These are phyloP conservation scores for Lactifluus subvellereus DNA, from an alignment of 768 basidiomycete genomes.

Conservation along the genomic window DNA sequence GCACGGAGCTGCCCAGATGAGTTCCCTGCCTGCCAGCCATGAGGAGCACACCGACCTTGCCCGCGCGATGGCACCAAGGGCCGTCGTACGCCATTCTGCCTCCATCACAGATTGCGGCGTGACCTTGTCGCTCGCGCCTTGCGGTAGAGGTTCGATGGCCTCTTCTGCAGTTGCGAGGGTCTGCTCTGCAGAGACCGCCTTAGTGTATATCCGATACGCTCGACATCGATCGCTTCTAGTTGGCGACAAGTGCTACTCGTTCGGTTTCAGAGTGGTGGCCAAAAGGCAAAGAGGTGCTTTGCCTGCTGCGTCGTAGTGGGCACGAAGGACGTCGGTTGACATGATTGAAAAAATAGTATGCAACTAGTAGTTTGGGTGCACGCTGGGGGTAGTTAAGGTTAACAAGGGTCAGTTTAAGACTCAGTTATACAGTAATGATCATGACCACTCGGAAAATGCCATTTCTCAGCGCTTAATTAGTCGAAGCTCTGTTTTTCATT, in stretches of 20 bases:
- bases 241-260: slow-evolving; percentile 55
- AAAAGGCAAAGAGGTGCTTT: slow-evolving; percentile 91
- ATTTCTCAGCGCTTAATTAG: too few relatives aligned
- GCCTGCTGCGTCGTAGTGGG: slow-evolving; percentile 69
- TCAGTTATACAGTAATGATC: too few relatives aligned
- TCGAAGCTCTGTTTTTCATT: too few relatives aligned
- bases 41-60: slow-evolving; percentile 89
- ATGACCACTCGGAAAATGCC: too few relatives aligned
- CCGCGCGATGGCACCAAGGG: slow-evolving; percentile 75
- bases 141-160: slow-evolving; percentile 77
- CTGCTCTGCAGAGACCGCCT: slow-evolving; percentile 64
- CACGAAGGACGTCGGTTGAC: slow-evolving; percentile 50
- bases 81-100: slow-evolving; percentile 67
- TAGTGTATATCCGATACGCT: slow-evolving; percentile 78
- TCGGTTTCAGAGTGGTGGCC: slow-evolving; percentile 65
- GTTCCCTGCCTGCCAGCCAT: slow-evolving; percentile 99
- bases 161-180: slow-evolving; percentile 36
- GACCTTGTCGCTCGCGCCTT: slow-evolving; percentile 62
- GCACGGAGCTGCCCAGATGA: slow-evolving; percentile 78
- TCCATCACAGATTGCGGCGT: slow-evolving; percentile 49
- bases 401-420: too few relatives aligned
- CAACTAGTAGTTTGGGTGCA: too few relatives aligned
- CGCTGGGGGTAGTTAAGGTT: too few relatives aligned
- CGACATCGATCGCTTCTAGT: slow-evolving; percentile 75
- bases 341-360: slow-evolving; percentile 30